Conservation (phyloP, 768 basidiomycete species). For the Chalciporus sphaerocephalus region DNA sequence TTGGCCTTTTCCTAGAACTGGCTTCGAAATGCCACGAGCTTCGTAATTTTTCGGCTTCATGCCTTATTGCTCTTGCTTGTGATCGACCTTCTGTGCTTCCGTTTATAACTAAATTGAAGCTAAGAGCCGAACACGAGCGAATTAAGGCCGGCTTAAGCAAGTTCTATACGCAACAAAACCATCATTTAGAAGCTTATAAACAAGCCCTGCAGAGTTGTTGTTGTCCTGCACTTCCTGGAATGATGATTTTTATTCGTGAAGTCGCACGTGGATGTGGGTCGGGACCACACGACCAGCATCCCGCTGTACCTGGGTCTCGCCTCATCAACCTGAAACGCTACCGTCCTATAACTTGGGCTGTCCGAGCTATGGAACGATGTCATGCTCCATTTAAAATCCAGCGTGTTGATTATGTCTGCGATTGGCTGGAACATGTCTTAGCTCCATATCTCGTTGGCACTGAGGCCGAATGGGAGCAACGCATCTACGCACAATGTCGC, state of each 20-base stretch:
- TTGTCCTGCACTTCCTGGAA: conserved; percentile 31
- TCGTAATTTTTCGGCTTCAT: conserved; percentile 44
- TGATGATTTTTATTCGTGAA: conserved; percentile 33
- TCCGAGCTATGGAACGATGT: conserved; percentile 45
- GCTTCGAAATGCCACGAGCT: conserved; percentile 40
- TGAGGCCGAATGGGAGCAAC: conserved; percentile 26
- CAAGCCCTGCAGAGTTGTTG: conserved; percentile 26
- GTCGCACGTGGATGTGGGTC: conserved; percentile 33
- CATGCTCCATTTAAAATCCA: conserved; percentile 41
- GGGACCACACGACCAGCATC: conserved; percentile 24
- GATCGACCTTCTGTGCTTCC: conserved; percentile 36
- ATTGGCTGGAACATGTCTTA: conserved; percentile 38
- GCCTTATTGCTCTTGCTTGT: conserved; percentile 40
- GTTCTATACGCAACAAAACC: conserved; percentile 25
- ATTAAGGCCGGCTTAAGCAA: conserved; percentile 16
- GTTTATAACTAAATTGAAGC: conserved; percentile 25
- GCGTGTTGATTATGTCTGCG: conserved; percentile 31
- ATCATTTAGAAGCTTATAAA: conserved; percentile 29
- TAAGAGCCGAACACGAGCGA: conserved; percentile 21
- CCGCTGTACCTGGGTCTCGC: conserved; percentile 21
- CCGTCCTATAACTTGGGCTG: conserved; percentile 37
- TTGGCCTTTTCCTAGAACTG: conserved; percentile 45
- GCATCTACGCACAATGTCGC: conserved; percentile 26
- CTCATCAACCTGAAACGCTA: conserved; percentile 40
- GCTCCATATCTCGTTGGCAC: conserved; percentile 25